Evolutionary conservation across 2,329 filamentous ascomycete genomes (phyloP).

Genomic region (Cytospora paraplurivora): DNA sequence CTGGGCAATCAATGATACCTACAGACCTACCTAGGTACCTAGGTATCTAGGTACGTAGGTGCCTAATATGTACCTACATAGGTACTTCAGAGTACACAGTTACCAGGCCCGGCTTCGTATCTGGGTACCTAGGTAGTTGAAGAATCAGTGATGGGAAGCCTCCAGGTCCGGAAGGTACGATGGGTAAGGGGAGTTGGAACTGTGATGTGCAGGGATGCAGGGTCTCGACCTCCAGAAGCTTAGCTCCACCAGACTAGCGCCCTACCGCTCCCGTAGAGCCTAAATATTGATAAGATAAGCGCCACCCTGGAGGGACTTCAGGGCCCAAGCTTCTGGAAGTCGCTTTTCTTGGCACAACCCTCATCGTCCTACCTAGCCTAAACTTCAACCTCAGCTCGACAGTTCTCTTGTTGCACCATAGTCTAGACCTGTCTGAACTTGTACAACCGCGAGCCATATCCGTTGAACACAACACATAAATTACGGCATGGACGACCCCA

Average conservation of each 20-base stretch:
- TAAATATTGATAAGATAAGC: slow-evolving; percentile 18
- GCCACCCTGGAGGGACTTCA: neutral
- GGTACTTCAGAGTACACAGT: no score
- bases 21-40: no score
- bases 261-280: slow-evolving; percentile 2
- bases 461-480: slow-evolving; percentile 4
- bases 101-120: neutral
- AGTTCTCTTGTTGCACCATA: neutral
- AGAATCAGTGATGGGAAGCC: neutral
- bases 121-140: no score
- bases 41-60: no score
- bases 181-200: slow-evolving; percentile 5
- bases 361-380: neutral
- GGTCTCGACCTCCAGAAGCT: slow-evolving; percentile 4
- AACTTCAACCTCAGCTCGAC: neutral
- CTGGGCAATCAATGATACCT: no score
- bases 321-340: slow-evolving; percentile 16
- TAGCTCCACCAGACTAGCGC: neutral
- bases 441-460: slow-evolving; percentile 8
- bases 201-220: slow-evolving; percentile 9
- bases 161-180: slow-evolving; percentile 15
- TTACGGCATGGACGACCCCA: slow-evolving; percentile 45
- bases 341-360: neutral
- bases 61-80: no score
- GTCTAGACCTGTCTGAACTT: slow-evolving; percentile 12